A percentile compares a stretch with the other conserved stretches of the same genome.
Conservation (phyloP, 192 early-diverging fungal species). For the Endogone sp. region DNA sequence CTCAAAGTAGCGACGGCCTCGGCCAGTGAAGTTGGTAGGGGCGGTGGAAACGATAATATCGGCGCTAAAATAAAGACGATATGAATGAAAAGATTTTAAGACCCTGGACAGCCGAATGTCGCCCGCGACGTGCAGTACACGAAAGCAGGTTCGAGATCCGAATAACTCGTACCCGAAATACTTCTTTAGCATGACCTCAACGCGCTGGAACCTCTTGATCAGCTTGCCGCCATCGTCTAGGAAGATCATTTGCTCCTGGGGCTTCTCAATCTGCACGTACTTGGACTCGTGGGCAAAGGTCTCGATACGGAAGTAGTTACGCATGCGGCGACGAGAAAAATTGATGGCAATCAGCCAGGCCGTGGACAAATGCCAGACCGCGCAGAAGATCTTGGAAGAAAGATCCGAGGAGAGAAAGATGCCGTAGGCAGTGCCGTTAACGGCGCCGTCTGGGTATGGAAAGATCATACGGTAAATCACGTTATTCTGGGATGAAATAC, state of each 20-base stretch:
- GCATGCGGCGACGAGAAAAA: slow-evolving; percentile 35
- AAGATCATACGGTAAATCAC: neutral
- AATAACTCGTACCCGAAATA: slow-evolving; percentile 28
- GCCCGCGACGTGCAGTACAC: no score
- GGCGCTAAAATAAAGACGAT: slow-evolving; percentile 3
- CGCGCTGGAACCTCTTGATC: slow-evolving; percentile 29
- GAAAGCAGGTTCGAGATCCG: no score
- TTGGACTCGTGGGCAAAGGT: slow-evolving; percentile 38
- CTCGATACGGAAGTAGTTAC: slow-evolving; percentile 71
- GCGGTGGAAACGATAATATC: slow-evolving; percentile 40
- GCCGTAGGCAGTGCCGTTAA: slow-evolving; percentile 43
- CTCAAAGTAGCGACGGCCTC: slow-evolving; percentile 58
- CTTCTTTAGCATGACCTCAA: slow-evolving; percentile 22
- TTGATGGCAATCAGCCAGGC: slow-evolving; percentile 65
- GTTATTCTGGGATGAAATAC: slow-evolving; percentile 2
- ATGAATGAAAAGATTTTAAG: no score
- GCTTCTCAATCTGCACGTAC: slow-evolving; percentile 53
- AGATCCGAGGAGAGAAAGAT: slow-evolving; percentile 60
- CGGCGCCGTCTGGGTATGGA: slow-evolving; percentile 36
- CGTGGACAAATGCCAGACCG: slow-evolving; percentile 70
- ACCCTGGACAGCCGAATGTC: no score
- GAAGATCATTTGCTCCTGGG: slow-evolving; percentile 41
- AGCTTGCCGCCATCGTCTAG: slow-evolving; percentile 44
- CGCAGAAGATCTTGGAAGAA: slow-evolving; percentile 59
- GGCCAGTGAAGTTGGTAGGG: slow-evolving; percentile 31